Conservation (phyloP, 2,329 filamentous ascomycete species). For the Xylaria sp. region DNA sequence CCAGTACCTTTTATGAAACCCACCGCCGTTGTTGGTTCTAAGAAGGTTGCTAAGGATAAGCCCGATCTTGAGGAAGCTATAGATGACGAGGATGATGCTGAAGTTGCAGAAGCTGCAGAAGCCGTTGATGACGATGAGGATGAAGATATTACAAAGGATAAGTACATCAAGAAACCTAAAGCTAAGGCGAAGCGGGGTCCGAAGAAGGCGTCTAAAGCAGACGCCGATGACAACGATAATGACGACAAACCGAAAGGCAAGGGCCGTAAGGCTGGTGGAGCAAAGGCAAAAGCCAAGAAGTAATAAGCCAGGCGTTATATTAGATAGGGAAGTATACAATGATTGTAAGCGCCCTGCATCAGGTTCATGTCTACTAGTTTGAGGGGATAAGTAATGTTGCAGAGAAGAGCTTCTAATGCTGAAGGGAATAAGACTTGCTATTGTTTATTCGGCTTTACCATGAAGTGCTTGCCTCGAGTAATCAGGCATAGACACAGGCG, state of each 20-base stretch:
- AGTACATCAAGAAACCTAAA: constrained; percentile 94
- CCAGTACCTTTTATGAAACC: constrained; percentile 97
- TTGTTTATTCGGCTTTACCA: neutral
- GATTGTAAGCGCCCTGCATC: neutral
- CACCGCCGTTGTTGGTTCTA: constrained; percentile 76
- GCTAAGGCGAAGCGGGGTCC: constrained; percentile 68
- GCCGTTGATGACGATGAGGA: constrained; percentile 80
- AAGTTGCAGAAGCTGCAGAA: constrained; percentile 65
- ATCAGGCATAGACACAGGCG: neutral
- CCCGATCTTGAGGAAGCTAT: constrained; percentile 97
- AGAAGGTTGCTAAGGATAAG: constrained; percentile 76
- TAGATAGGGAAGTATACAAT: constrained; percentile 11
- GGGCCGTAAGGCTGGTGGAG: constrained; percentile 41
- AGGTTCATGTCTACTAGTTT: neutral
- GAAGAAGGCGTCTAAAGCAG: constrained; percentile 52
- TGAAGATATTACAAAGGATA: constrained; percentile 85
- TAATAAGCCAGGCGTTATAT: constrained; percentile 33
- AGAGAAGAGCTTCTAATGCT: neutral
- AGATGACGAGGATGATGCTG: constrained; percentile 87
- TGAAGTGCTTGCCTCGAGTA: neutral
- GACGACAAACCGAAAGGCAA: constrained; percentile 51
- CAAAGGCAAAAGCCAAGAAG: constrained; percentile 48
- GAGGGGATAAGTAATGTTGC: neutral
- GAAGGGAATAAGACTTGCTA: constrained; percentile 9
- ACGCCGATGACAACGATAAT: constrained; percentile 60